Evolutionary conservation across 371 early-diverging fungal species (phyloP).

Genomic region (Mycotypha africana): DNA sequence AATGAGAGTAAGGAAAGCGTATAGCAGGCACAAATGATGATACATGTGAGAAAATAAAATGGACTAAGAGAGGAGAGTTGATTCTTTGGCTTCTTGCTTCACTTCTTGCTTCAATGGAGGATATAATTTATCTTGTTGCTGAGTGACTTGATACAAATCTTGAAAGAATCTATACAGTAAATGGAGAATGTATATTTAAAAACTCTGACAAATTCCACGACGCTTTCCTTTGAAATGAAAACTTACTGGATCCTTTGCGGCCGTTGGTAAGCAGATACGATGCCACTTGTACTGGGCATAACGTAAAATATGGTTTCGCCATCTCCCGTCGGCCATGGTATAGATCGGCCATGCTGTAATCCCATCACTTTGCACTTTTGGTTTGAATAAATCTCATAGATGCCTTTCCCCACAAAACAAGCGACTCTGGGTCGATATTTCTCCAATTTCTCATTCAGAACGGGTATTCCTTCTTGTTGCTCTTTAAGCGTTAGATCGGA

Average conservation of each 20-base stretch:
- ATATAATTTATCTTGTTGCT: slow-evolving; percentile 14
- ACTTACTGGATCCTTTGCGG: slow-evolving; percentile 49
- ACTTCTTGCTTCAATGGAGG: background rate
- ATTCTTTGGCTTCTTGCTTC: no score
- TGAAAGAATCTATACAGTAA: slow-evolving; percentile 17
- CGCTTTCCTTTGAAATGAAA: no score
- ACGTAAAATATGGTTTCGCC: slow-evolving; percentile 54
- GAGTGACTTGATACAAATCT: slow-evolving; percentile 6
- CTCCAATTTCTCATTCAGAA: slow-evolving; percentile 56
- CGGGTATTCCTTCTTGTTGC: slow-evolving; percentile 55
- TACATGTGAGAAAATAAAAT: no score
- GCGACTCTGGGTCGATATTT: slow-evolving; percentile 56
- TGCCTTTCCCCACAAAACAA: slow-evolving; percentile 73
- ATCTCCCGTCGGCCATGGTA: slow-evolving; percentile 22
- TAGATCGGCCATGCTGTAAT: slow-evolving; percentile 12
- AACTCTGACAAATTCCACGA: no score
- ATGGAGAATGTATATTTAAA: background rate
- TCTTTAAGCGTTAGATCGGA: slow-evolving; percentile 55
- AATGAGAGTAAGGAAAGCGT: no score
- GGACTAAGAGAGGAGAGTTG: no score
- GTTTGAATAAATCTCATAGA: slow-evolving; percentile 57
- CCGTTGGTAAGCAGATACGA: slow-evolving; percentile 57
- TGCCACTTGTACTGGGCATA: slow-evolving; percentile 73
- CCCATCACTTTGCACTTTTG: slow-evolving; percentile 34
- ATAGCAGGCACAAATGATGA: no score